phyloP scores from a whole-genome alignment of 2,329 filamentous ascomycete species.

The Albophoma yamanashiensis region DNA sequence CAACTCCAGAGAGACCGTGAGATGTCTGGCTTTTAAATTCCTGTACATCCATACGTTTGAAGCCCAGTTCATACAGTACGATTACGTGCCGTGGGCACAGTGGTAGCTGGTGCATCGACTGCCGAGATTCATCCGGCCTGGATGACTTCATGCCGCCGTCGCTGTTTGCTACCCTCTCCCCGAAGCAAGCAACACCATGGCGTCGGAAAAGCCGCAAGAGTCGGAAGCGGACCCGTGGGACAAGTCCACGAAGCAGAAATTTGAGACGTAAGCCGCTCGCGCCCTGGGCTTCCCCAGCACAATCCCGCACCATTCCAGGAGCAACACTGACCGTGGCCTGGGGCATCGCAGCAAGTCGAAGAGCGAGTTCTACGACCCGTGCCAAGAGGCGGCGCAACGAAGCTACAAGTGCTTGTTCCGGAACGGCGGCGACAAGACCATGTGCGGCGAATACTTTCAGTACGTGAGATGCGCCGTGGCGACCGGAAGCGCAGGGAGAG shows the following conservation, averaged over 20 bases:
- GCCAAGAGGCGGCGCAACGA: conserved; percentile 78
- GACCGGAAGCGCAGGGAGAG: too few species aligned
- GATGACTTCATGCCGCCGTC: conserved; percentile 4
- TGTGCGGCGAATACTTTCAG: conserved; percentile 96
- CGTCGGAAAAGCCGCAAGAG: conserved; percentile 6
- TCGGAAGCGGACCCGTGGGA: conserved; percentile 36
- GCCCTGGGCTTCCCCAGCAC: not conserved
- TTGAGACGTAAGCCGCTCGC: conserved; percentile 42
- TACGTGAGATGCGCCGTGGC: conserved; percentile 34
- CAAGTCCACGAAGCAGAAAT: conserved; percentile 50
- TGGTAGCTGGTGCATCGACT: not conserved
- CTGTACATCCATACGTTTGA: not conserved
- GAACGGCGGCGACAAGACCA: conserved; percentile 75
- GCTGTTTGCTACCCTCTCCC: not conserved
- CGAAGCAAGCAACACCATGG: not conserved
- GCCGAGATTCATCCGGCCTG: conserved; percentile 9
- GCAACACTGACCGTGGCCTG: not conserved
- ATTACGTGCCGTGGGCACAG: not conserved
- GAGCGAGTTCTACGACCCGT: conserved; percentile 91
- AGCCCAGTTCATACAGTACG: not conserved
- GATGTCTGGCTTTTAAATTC: not conserved
- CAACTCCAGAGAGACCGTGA: not conserved
- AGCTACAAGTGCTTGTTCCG: conserved; percentile 84
- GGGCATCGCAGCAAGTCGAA: conserved; percentile 60
- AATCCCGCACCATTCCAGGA: not conserved